Conservation (phyloP, 2,329 filamentous ascomycete genomes). For the Trichoderma arundinaceum region DNA sequence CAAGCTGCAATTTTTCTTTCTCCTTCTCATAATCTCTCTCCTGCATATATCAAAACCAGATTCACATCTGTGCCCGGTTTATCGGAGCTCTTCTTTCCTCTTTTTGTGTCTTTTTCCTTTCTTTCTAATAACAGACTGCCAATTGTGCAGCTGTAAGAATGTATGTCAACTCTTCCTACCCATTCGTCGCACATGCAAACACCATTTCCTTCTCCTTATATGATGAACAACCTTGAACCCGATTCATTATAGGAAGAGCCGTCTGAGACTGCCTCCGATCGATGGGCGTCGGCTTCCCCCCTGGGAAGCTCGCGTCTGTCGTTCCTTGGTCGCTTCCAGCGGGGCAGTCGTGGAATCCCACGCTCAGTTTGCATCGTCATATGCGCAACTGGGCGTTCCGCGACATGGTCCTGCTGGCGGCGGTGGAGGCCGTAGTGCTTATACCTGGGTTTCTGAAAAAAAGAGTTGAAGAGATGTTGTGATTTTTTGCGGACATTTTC, state of each 20-base stretch:
- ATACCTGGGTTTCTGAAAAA: constrained; percentile 54
- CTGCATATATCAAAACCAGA: neutral
- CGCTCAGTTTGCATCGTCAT: constrained; percentile 44
- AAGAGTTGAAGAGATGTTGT: constrained; percentile 37
- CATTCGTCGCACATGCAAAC: neutral
- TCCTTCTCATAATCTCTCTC: neutral
- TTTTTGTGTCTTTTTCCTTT: neutral
- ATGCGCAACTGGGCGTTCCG: constrained; percentile 39
- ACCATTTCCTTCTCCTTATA: constrained; percentile 36
- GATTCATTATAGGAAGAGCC: constrained; percentile 53
- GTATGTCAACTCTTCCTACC: constrained; percentile 1
- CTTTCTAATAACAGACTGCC: neutral
- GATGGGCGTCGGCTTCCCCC: constrained; percentile 5
- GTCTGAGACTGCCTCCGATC: constrained; percentile 50
- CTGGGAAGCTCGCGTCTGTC: constrained; percentile 18
- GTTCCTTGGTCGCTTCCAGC: constrained; percentile 30
- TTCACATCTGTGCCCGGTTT: neutral
- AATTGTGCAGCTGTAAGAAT: constrained; percentile 15
- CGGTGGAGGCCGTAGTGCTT: constrained; percentile 52
- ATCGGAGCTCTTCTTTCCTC: neutral
- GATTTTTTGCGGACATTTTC: neutral
- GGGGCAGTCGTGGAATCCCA: constrained; percentile 30
- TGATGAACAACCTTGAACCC: constrained; percentile 52
- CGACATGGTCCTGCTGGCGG: constrained; percentile 39
- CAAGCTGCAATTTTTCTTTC: neutral